Evolutionary conservation across 371 early-diverging fungal genomes (phyloP), one percentile per base, ranked within the genome.

Genomic region (Chytridium lagenaria): DNA sequence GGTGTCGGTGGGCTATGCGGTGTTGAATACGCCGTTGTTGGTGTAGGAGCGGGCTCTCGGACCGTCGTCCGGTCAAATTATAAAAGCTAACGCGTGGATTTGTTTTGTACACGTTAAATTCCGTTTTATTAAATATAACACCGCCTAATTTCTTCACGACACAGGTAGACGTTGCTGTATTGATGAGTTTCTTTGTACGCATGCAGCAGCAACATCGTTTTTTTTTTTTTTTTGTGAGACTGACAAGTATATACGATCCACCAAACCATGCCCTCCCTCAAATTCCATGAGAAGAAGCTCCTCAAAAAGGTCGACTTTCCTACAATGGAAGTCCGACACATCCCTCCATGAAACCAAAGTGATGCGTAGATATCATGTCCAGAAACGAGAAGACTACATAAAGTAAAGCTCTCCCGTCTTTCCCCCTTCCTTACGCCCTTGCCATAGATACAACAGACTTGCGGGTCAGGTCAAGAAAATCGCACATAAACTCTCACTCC

Each of bases 251-350:
- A n/a, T n/a, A n/a, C n/a, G n/a, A n/a, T n/a, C n/a, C n/a, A n/a
- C n/a, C n/a, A n/a, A n/a, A n/a, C n/a, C 44, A 44, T 44, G 44
- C 44, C 44, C 19, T 7, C 44, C 12, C 44, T 99, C 71, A 96
- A 98, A 79, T 90, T 92, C 87, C 99, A 99, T 88, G 99, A 99
- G 85, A 88, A 96, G 84, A 99, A 97, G 86, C 90, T 99, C 19
- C 87, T 99, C 52, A 94, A 94, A 82, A 99, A 99, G 90, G 98
- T 99, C 55, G 96, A 99, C 84, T 55, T 98, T 99, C 73, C 79
- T 98, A 59, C 93, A 98, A 72, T 99, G 97, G 97, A 96, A 96
- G 84, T 90, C 91, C 49, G 98, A 97, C 55, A 90, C 93, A 77
- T 93, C 93, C 34, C 81, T 94, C 59, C 90, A 92, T 63, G 99